Base-by-base conservation (phyloP, 345 rosid species). In the Populus tremula region DNA sequence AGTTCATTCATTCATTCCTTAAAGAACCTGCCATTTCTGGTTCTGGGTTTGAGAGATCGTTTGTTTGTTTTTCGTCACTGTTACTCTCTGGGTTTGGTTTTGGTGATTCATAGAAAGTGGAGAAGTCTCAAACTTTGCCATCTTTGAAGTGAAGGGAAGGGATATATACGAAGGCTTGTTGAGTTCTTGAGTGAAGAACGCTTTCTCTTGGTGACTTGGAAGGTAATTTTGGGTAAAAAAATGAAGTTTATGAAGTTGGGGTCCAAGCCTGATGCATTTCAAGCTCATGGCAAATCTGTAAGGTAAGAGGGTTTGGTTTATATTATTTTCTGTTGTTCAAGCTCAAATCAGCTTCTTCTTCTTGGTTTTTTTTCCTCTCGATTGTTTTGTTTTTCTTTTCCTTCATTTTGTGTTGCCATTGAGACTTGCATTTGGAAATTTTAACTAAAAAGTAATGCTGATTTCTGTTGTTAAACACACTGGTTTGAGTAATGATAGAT, bases 201-300 rank as follows among this genome's bases (percentile, higher is more conserved):
- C 59, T 67, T 56, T 13, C 50, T 45, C 11, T 45, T 62, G 11
- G 72, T 20, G 17, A 1, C 14, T 62, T 39, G 8, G 41, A 76
- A 75, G 69, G 23, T 72, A 68, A 72, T 74, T 77, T 65, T 29
- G 79, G 78, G 35, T 72, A 75, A 56, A 83, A 83, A 83, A 67
- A 94, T 94, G 98, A 94, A 92, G 97, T 90, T 88, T 79, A 92
- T 94, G 98, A 94, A 94, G 90, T 78, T 94, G 82, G 98, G 98
- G 41, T 91, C 92, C 66, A 94, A 92, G 88, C 97, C 97, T 85
- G 98, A 94, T 86, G 83, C 88, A 33, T 89, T 94, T 79, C 92
- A 87, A 79, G 85, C 93, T 80, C 93, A 91, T 64, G 98, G 92
- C 62, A 89, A 89, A 86, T 85, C 80, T 77, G 68, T 81, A 85